phyloP scores from a whole-genome alignment of 495 filamentous ascomycete genomes.

The Aspergillus heteromorphus region DNA sequence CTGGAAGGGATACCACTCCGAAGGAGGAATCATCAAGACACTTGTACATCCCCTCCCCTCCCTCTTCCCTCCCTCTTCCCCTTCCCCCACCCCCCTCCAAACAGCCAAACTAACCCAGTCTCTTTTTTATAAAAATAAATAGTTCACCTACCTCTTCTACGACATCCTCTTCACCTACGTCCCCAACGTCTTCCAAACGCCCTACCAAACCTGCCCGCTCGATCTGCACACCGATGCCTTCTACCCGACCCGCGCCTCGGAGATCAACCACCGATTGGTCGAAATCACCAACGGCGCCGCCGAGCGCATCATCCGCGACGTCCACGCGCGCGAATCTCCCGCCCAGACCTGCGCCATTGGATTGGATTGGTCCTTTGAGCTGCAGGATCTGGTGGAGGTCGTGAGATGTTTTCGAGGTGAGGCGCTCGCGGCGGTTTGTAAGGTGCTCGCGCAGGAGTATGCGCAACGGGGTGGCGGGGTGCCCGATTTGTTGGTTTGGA shows the following conservation, averaged over 20 bases:
- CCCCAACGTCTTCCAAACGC: constrained; percentile 94
- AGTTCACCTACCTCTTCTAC: constrained; percentile 86
- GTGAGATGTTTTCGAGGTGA: constrained; percentile 73
- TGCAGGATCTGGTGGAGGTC: constrained; percentile 78
- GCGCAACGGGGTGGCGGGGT: constrained; percentile 79
- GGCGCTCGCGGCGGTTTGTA: constrained; percentile 76
- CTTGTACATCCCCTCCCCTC: constrained; percentile 37
- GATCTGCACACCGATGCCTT: constrained; percentile 94
- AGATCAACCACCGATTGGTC: constrained; percentile 84
- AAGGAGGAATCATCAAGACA: constrained; percentile 85
- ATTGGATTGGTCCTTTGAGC: constrained; percentile 80
- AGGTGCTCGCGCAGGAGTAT: constrained; percentile 94
- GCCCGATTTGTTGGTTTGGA: constrained; percentile 91
- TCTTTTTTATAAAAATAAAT: too few species aligned
- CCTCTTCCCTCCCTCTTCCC: not conserved
- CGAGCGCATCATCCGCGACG: constrained; percentile 55
- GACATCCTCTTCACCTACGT: constrained; percentile 91
- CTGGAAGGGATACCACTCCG: constrained; percentile 92
- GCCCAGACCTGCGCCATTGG: constrained; percentile 79
- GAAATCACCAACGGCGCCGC: constrained; percentile 77
- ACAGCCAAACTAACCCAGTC: not conserved
- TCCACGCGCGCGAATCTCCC: constrained; percentile 61
- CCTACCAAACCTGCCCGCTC: constrained; percentile 87
- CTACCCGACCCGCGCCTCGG: constrained; percentile 74
- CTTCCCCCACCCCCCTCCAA: not conserved